Base-by-base conservation (phyloP, 1,139 yeast genomes). In the Suhomyces coccinellae region DNA sequence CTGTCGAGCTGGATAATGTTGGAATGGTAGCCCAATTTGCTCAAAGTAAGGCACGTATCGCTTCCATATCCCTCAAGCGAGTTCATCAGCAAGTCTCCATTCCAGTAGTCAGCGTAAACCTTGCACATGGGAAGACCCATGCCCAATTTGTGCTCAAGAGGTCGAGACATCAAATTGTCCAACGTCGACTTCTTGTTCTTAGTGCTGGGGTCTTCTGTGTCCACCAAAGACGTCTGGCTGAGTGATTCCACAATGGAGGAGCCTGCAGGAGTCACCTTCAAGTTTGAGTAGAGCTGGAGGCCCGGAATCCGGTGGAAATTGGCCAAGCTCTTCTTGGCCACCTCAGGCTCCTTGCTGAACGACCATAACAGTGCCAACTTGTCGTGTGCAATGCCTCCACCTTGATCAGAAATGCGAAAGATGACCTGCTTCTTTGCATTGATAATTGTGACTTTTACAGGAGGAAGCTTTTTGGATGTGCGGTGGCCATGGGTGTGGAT, bases 41-140 rank as follows among this genome's bases (percentile, higher is more conserved):
- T 85, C 50, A 91, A 71, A 22, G 85, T 80, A 58, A 93, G 67
- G 50, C 85, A 85, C 0, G 95, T 90, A 61, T 91, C 99, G 40
- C 95, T 82, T 3, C 99, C 98, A 56, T 85, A 88, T 2, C 97
- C 97, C 52, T 88, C 93, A 40, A 91, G 69, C 1, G 95, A 85
- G 56, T 85, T 86, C 76, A 91, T 79, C 53, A 82, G 85, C 42
- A 91, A 66, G 43, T 84, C 85, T 5, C 98, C 97, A 56, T 90
- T 93, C 98, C 98, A 91, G 64, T 91, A 91, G 56, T 91, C 97
- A 0, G 96, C 91, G 60, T 91, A 91, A 0, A 91, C 88, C 53
- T 87, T 83, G 57, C 96, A 85, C 84, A 91, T 82, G 0, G 98
- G 97, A 48, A 91, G 71, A 0, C 97, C 97, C 53, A 91, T 77